Evolutionary conservation across 2,329 filamentous ascomycete genomes (phyloP).

Genomic region (Chaetothyriales sp.): DNA sequence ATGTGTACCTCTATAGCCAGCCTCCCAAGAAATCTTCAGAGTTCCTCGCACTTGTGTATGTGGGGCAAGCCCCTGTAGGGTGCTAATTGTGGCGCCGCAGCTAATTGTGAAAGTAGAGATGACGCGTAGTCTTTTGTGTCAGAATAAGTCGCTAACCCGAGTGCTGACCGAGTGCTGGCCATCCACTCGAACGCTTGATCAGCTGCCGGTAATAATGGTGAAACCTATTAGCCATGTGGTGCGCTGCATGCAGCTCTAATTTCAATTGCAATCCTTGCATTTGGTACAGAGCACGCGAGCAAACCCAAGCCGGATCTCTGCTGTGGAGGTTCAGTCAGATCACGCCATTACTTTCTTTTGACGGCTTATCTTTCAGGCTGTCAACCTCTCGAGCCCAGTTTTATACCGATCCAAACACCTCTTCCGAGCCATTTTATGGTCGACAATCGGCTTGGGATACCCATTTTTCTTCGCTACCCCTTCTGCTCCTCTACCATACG

Average conservation of each 20-base stretch:
- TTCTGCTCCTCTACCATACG: conserved; percentile 53
- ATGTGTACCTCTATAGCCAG: too few relatives aligned
- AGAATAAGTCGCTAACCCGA: neutral
- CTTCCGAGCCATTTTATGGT: conserved; percentile 56
- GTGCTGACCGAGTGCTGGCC: too few relatives aligned
- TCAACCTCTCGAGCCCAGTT: conserved; percentile 42
- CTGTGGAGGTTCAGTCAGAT: neutral
- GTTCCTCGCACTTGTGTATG: too few relatives aligned
- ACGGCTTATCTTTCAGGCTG: conserved; percentile 21
- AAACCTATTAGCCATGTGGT: too few relatives aligned
- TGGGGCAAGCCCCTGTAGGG: neutral
- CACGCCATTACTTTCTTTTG: too few relatives aligned
- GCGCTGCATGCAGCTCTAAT: too few relatives aligned
- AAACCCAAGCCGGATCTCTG: too few relatives aligned
- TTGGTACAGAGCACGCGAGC: too few relatives aligned
- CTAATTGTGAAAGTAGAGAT: neutral
- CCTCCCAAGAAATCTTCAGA: too few relatives aligned
- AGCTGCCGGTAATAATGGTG: too few relatives aligned
- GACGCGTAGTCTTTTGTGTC: neutral
- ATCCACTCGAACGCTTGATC: too few relatives aligned
- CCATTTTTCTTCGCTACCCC: conserved; percentile 48
- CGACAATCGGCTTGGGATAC: conserved; percentile 63
- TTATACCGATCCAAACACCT: conserved; percentile 60
- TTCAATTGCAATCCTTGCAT: too few relatives aligned
- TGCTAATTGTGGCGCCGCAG: neutral